Evolutionary conservation across 1,284 basidiomycete species (phyloP), one percentile per base, ranked within the genome.

Genomic region (Trichosporon faecale): DNA sequence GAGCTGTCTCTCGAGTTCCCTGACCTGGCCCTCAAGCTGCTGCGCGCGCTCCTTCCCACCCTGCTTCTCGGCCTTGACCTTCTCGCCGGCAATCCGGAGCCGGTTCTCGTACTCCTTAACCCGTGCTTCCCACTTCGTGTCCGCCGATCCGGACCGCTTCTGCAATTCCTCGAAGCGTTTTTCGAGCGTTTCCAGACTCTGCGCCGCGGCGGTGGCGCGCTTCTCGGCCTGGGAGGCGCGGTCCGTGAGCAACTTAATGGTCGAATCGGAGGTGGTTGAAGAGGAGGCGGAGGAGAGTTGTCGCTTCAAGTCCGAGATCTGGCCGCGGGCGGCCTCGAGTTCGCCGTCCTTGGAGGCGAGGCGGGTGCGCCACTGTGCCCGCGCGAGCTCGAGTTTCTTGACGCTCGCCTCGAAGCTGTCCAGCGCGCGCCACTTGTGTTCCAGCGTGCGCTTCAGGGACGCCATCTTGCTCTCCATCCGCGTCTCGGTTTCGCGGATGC

Each of bases 21-120:
- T 73, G 66, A 84, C 80, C 67, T 83, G 83, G 25, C 73, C 75
- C 65, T 84, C 82, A 57, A 88, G 74, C 75, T 87, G 85, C 14
- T 76, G 72, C 2, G 87, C 86, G 21, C 86, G 74, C 84, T 99
- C 96, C 85, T 98, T 98, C 46, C 91, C 90, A 3, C 96, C 96
- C 78, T 98, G 95, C 73, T 93, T 87, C 85, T 98, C 96, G 60
- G 94, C 87, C 87, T 98, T 99, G 75, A 95, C 89, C 81, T 91
- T 91, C 86, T 99, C 96, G 78, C 96, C 94, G 0, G 94, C 93
- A 0, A 90, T 89, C 80, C 90, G 91, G 75, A 95, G 82, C 18
- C 94, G 85, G 25, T 88, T 80, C 84, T 99, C 95, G 76, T 95
- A 94, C 84, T 98, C 95, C 81, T 91, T 91, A 64, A 97, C 91